Evolutionary conservation across 495 filamentous ascomycete genomes (phyloP).

Genomic region (Glutinoglossum americanum): DNA sequence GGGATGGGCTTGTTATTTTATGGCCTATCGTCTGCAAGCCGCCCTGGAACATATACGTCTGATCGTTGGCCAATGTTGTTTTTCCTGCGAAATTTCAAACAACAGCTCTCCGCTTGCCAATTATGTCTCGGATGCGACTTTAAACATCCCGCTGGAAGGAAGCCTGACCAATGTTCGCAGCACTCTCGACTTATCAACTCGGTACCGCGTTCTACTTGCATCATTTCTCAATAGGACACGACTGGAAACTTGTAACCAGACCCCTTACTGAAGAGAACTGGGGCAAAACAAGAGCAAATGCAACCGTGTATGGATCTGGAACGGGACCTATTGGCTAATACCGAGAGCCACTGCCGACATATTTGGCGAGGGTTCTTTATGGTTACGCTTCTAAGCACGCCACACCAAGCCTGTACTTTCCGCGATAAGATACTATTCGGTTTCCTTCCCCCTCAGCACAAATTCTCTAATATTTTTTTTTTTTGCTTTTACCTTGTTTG

Average conservation of each 20-base stretch:
- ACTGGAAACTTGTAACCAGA: not conserved
- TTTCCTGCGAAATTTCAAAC: not conserved
- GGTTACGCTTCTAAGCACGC: not conserved
- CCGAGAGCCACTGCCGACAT: not conserved
- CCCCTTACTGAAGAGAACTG: not conserved
- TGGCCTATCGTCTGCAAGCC: not conserved
- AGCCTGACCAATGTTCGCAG: not conserved
- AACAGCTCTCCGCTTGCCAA: not conserved
- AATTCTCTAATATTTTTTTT: not conserved
- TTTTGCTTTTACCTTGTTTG: too few species aligned
- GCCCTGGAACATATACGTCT: not conserved
- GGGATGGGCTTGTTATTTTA: not conserved
- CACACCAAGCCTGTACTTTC: not conserved
- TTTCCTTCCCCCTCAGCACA: not conserved
- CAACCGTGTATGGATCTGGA: not conserved
- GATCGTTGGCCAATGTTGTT: not conserved
- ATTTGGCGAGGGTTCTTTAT: not conserved
- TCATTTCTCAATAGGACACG: not conserved
- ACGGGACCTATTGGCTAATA: not conserved
- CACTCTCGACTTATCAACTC: not conserved
- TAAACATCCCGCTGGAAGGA: not conserved
- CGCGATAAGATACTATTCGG: not conserved
- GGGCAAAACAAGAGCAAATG: not conserved
- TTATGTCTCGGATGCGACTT: not conserved
- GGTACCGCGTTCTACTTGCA: not conserved